Percentiles rank a stretch among this genome's conserved stretches.
phyloP scores from a whole-genome alignment of 805 yeast species.

The Kodamaea laetipori region DNA sequence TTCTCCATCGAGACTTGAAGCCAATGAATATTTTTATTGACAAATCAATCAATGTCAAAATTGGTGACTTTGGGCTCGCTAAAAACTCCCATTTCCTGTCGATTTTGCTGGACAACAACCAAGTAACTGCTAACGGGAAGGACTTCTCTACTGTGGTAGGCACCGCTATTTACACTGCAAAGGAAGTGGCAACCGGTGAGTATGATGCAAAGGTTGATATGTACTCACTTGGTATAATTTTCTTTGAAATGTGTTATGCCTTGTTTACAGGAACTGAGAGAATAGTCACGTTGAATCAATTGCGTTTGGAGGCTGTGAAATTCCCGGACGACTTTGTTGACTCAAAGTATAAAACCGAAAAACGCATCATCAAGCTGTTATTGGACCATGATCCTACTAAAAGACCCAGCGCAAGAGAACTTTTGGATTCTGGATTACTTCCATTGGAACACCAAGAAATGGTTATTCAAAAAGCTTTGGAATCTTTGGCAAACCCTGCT shows the following conservation, averaged over 20 bases:
- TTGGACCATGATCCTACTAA: slow-evolving; percentile 76
- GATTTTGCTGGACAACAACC: slow-evolving; percentile 40
- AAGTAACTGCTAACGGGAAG: slow-evolving; percentile 47
- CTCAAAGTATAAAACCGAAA: slow-evolving; percentile 56
- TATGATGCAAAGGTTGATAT: slow-evolving; percentile 94
- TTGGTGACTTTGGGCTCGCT: slow-evolving; percentile 97
- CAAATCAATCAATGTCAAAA: slow-evolving; percentile 81
- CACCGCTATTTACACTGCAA: slow-evolving; percentile 89
- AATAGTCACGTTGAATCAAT: slow-evolving; percentile 63
- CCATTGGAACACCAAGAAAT: slow-evolving; percentile 92
- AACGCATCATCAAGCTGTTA: slow-evolving; percentile 63
- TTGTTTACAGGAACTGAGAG: slow-evolving; percentile 95
- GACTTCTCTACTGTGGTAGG: slow-evolving; percentile 93
- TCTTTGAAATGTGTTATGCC: slow-evolving; percentile 90
- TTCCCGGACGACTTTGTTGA: slow-evolving; percentile 75
- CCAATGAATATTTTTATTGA: slow-evolving; percentile 97
- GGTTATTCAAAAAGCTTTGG: slow-evolving; percentile 82
- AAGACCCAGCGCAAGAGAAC: slow-evolving; percentile 77
- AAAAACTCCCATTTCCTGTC: slow-evolving; percentile 69
- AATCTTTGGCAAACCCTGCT: slow-evolving; percentile 82
- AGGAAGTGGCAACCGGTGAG: slow-evolving; percentile 77
- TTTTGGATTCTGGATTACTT: slow-evolving; percentile 77
- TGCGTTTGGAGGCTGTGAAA: slow-evolving; percentile 59
- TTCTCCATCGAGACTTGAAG: slow-evolving; percentile 91
- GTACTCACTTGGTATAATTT: slow-evolving; percentile 92